phyloP scores from a whole-genome alignment of 441 rosid species.

The Isatis lusitanica region DNA sequence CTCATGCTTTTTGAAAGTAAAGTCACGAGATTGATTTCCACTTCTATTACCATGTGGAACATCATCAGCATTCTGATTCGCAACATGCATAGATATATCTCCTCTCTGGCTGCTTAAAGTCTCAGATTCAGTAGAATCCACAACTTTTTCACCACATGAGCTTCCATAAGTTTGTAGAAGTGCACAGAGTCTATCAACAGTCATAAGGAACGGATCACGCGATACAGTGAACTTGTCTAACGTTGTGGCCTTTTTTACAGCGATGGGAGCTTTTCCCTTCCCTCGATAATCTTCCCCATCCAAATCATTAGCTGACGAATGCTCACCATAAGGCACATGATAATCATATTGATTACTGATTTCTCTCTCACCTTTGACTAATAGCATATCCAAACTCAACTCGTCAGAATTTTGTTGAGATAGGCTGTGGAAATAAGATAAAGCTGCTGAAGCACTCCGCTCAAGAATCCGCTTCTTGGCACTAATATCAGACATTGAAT shows the following conservation, averaged over 20 bases:
- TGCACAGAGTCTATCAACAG: conserved; percentile 48
- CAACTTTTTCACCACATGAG: conserved; percentile 35
- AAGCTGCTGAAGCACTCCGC: conserved; percentile 81
- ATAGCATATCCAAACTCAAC: conserved; percentile 43
- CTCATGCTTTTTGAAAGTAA: conserved; percentile 42
- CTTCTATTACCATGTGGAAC: conserved; percentile 40
- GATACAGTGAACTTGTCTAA: conserved; percentile 40
- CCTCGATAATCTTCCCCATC: conserved; percentile 38
- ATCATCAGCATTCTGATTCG: conserved; percentile 31
- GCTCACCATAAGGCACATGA: conserved; percentile 31
- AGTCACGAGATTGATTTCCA: conserved; percentile 36
- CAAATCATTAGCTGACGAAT: conserved; percentile 31
- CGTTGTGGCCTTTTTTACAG: conserved; percentile 32
- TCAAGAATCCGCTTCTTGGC: conserved; percentile 81
- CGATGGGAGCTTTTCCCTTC: conserved; percentile 18
- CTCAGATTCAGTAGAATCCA: conserved; percentile 37
- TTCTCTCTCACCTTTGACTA: conserved; percentile 45
- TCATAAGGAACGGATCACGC: conserved; percentile 64
- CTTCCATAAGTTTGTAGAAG: conserved; percentile 40
- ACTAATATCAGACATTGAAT: conserved; percentile 45
- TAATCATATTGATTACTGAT: conserved; percentile 28
- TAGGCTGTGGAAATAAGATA: conserved; percentile 58
- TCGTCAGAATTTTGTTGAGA: conserved; percentile 42
- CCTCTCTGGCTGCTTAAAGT: conserved; percentile 31
- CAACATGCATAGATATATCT: conserved; percentile 36